Evolutionary conservation across 768 basidiomycete genomes (phyloP).

Genomic region (Serpula lacrymans): DNA sequence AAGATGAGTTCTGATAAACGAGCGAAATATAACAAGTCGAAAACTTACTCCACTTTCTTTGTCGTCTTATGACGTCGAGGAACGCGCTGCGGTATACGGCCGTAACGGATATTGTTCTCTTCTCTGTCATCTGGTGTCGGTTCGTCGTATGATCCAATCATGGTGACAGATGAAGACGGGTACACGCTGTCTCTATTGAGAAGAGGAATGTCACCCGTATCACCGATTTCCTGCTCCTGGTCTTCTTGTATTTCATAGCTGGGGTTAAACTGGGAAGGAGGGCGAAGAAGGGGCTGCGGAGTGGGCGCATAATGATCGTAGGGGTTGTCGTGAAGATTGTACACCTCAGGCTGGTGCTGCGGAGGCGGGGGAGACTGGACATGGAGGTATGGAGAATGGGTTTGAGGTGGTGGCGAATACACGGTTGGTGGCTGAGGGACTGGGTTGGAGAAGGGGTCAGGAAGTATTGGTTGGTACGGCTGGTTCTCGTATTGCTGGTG

Average conservation of each 20-base stretch:
- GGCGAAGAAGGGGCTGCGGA: constrained; percentile 21
- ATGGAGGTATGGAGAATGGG: constrained; percentile 21
- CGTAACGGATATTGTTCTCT: constrained; percentile 77
- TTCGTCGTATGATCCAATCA: constrained; percentile 43
- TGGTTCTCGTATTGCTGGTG: constrained; percentile 32
- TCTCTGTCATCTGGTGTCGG: constrained; percentile 26
- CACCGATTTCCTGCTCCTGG: constrained; percentile 39
- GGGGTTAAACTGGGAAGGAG: constrained; percentile 19
- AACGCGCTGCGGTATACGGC: constrained; percentile 86
- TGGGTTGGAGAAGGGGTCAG: constrained; percentile 36
- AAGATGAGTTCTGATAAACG: neutral
- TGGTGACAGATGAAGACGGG: constrained; percentile 27
- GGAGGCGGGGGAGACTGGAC: constrained; percentile 21
- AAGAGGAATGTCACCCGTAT: constrained; percentile 67
- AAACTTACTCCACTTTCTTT: constrained; percentile 80
- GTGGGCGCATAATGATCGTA: constrained; percentile 20
- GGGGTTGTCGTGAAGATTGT: constrained; percentile 17
- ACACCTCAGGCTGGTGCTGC: constrained; percentile 12
- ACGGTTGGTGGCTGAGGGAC: constrained; percentile 18
- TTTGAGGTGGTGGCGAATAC: constrained; percentile 14
- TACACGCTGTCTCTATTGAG: constrained; percentile 40
- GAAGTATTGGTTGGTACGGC: constrained; percentile 29
- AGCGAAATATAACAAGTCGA: neutral
- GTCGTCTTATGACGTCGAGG: constrained; percentile 90
- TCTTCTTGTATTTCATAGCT: constrained; percentile 43